A percentile compares a stretch with the other conserved stretches of the same genome.
Evolutionary conservation across 176 grass and related monocot species (phyloP).

Genomic region (Hsuehochloa calcarea): DNA sequence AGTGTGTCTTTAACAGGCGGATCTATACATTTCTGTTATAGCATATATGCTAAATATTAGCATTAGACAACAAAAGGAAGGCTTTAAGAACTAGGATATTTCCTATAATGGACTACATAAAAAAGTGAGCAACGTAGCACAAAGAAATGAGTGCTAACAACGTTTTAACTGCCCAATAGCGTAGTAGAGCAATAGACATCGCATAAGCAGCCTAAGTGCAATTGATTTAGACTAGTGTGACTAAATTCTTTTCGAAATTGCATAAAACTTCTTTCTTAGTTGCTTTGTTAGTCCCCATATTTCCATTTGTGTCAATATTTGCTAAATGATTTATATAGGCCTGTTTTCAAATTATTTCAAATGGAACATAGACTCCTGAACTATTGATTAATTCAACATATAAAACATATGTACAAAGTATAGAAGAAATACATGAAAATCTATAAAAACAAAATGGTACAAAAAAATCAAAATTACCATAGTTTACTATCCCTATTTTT

Average conservation of each 20-base stretch:
- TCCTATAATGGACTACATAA: conserved; percentile 2
- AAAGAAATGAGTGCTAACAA: conserved; percentile 9
- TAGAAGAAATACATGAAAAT: conserved; percentile 15
- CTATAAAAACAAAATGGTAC: background rate
- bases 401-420: background rate
- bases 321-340: background rate
- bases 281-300: background rate
- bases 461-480: background rate
- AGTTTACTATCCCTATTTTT: background rate
- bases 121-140: background rate
- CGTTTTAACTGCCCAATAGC: background rate
- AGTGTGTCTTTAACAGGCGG: background rate
- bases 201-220: background rate
- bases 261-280: background rate
- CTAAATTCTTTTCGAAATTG: background rate
- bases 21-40: conserved; percentile 41
- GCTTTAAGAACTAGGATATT: conserved; percentile 10
- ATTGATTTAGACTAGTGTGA: conserved; percentile 1
- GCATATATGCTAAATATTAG: conserved; percentile 48
- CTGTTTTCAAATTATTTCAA: background rate
- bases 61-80: conserved; percentile 15
- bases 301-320: background rate
- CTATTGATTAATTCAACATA: background rate
- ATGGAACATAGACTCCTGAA: background rate
- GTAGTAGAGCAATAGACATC: background rate